Evolutionary conservation across 495 filamentous ascomycete genomes (phyloP).

Genomic region (Elaphomyces granulatus): DNA sequence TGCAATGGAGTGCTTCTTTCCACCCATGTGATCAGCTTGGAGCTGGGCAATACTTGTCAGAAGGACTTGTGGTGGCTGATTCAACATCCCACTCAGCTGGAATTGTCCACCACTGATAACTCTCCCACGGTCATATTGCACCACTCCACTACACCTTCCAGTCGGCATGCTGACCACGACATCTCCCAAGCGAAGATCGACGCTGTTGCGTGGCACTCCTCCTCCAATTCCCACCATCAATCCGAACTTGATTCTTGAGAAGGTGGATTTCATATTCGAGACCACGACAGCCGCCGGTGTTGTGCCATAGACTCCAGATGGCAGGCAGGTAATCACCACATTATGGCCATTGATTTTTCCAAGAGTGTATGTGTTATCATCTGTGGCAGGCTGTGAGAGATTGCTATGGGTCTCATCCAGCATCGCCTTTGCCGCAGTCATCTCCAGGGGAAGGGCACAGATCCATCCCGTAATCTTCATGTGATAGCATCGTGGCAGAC

Average conservation of each 20-base stretch:
- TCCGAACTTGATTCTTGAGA: slow-evolving; percentile 20
- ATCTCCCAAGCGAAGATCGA: slow-evolving; percentile 30
- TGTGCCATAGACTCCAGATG: slow-evolving; percentile 12
- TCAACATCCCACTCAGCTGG: slow-evolving; percentile 18
- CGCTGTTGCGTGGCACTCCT: slow-evolving; percentile 18
- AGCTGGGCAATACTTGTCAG: slow-evolving; percentile 15
- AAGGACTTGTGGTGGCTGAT: slow-evolving; percentile 15
- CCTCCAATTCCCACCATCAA: slow-evolving; percentile 30
- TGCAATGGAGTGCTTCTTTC: slow-evolving; percentile 3
- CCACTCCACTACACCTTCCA: slow-evolving; percentile 19
- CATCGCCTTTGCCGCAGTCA: slow-evolving; percentile 21
- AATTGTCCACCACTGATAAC: slow-evolving; percentile 11
- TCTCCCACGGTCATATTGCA: slow-evolving; percentile 31
- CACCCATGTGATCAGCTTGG: slow-evolving; percentile 5
- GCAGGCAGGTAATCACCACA: slow-evolving; percentile 19
- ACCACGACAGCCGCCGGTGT: slow-evolving; percentile 16
- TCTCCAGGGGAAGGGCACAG: slow-evolving; percentile 19
- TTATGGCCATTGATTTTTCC: slow-evolving; percentile 21
- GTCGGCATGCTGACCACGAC: slow-evolving; percentile 27
- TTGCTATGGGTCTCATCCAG: slow-evolving; percentile 20
- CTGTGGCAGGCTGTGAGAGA: slow-evolving; percentile 4
- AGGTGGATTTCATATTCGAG: slow-evolving; percentile 19
- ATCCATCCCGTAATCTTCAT: slow-evolving; percentile 19
- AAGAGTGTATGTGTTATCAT: slow-evolving; percentile 25
- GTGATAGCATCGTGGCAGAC: too few species aligned